Evolutionary conservation across 2,329 filamentous ascomycete genomes (phyloP).

Genomic region (Aspergillus sclerotialis): DNA sequence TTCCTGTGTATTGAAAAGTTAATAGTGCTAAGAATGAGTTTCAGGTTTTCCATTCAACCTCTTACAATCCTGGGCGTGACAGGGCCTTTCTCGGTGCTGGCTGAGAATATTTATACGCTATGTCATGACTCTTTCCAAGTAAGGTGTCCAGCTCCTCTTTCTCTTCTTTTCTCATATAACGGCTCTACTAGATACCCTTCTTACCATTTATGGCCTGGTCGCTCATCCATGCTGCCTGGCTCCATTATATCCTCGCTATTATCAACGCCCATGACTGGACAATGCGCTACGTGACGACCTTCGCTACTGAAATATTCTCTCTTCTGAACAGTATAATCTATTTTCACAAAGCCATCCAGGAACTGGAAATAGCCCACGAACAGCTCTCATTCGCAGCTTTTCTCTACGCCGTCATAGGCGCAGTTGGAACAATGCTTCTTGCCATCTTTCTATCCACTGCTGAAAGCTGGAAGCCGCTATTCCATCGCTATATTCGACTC

Average conservation of each 20-base stretch:
- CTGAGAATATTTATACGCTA: slow-evolving; percentile 58
- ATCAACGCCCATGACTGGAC: slow-evolving; percentile 65
- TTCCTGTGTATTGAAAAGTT: no score
- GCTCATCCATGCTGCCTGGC: slow-evolving; percentile 59
- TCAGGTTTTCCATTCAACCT: slow-evolving; percentile 53
- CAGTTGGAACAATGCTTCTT: slow-evolving; percentile 56
- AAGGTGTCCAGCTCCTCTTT: slow-evolving; percentile 9
- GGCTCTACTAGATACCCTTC: slow-evolving; percentile 38
- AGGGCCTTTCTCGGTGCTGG: slow-evolving; percentile 60
- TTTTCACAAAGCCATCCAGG: slow-evolving; percentile 60
- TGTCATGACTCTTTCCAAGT: slow-evolving; percentile 51
- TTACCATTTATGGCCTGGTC: slow-evolving; percentile 64
- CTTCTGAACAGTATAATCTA: slow-evolving; percentile 62
- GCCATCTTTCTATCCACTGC: slow-evolving; percentile 57
- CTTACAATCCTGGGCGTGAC: slow-evolving; percentile 61
- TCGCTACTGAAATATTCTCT: slow-evolving; percentile 61
- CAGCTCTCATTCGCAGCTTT: slow-evolving; percentile 55
- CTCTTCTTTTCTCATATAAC: background rate
- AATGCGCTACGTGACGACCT: slow-evolving; percentile 63
- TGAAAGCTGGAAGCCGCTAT: slow-evolving; percentile 54
- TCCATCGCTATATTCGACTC: slow-evolving; percentile 56
- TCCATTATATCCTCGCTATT: slow-evolving; percentile 57
- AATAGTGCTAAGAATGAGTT: slow-evolving; percentile 1
- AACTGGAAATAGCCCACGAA: slow-evolving; percentile 53
- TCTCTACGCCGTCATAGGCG: slow-evolving; percentile 58